Evolutionary conservation across 1,284 basidiomycete genomes (phyloP).

Genomic region (Fomitopsis betulina): DNA sequence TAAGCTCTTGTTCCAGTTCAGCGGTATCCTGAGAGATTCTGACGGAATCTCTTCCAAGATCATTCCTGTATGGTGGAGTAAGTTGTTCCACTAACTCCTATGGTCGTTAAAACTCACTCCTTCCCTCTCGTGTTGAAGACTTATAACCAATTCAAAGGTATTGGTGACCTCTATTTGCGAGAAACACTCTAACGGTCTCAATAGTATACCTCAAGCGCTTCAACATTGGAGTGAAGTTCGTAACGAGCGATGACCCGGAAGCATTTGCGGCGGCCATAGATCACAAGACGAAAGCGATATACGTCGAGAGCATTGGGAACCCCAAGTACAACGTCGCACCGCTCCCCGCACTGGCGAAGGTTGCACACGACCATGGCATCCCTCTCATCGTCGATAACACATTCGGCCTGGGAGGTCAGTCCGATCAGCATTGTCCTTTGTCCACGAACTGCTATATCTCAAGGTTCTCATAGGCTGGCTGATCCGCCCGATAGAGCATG

Average conservation of each 20-base stretch:
- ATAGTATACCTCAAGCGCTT: conserved; percentile 74
- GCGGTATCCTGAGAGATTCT: neutral
- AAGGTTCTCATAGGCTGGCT: conserved; percentile 49
- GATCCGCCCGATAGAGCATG: conserved; percentile 70
- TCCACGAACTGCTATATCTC: neutral
- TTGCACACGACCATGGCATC: conserved; percentile 70
- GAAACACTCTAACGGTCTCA: neutral
- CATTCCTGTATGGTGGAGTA: conserved; percentile 66
- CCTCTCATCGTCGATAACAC: conserved; percentile 90
- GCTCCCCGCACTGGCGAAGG: conserved; percentile 62
- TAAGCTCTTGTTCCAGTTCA: conserved; percentile 27
- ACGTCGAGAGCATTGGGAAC: conserved; percentile 83
- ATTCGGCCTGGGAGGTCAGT: conserved; percentile 76
- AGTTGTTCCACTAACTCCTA: conserved; percentile 14
- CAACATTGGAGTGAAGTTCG: conserved; percentile 78
- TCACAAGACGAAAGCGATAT: conserved; percentile 75
- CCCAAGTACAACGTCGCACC: conserved; percentile 77
- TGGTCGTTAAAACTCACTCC: neutral
- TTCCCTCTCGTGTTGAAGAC: conserved; percentile 40
- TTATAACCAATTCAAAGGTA: conserved; percentile 88
- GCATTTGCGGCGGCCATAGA: conserved; percentile 74
- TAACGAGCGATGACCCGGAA: conserved; percentile 56
- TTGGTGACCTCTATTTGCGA: neutral
- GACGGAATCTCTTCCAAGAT: conserved; percentile 29
- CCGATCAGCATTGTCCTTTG: too few species aligned